Conservation (phyloP, 331 rosid species). For the Dryas integrifolia region DNA sequence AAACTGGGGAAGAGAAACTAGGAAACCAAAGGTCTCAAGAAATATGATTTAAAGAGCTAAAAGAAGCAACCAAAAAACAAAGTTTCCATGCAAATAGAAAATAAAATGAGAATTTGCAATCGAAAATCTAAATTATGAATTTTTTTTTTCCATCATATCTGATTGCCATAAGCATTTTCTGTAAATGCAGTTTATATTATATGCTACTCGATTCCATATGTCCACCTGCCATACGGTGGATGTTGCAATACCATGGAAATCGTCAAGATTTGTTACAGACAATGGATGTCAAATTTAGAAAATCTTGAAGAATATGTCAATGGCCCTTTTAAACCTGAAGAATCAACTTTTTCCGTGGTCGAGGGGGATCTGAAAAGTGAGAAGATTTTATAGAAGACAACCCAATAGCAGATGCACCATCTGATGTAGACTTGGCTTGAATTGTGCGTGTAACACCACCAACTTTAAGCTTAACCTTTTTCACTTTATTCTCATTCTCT, state of each 20-base stretch:
- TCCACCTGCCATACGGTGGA: not conserved
- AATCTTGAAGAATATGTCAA: not conserved
- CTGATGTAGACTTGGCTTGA: constrained; percentile 37
- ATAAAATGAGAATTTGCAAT: constrained; percentile 2
- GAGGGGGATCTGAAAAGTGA: constrained; percentile 33
- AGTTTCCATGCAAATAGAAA: not conserved
- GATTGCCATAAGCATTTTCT: not conserved
- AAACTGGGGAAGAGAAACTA: not conserved
- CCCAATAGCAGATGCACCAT: constrained; percentile 38
- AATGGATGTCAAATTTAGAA: not conserved
- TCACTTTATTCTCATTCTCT: constrained; percentile 37
- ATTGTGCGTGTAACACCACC: constrained; percentile 34
- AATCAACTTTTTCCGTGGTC: constrained; percentile 26
- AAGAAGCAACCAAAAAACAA: not conserved
- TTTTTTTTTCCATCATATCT: not conserved
- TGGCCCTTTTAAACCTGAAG: constrained; percentile 30
- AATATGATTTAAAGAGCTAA: not conserved
- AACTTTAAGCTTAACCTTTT: constrained; percentile 45
- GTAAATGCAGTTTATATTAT: not conserved
- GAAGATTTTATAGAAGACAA: constrained; percentile 32
- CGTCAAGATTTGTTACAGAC: not conserved
- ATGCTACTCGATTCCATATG: not conserved
- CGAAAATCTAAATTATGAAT: not conserved
- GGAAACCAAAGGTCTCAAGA: not conserved
- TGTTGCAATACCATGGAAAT: not conserved